These are phyloP conservation scores for Amniculicola lignicola DNA, from an alignment of 495 filamentous ascomycete species.

Conservation along the genomic window DNA sequence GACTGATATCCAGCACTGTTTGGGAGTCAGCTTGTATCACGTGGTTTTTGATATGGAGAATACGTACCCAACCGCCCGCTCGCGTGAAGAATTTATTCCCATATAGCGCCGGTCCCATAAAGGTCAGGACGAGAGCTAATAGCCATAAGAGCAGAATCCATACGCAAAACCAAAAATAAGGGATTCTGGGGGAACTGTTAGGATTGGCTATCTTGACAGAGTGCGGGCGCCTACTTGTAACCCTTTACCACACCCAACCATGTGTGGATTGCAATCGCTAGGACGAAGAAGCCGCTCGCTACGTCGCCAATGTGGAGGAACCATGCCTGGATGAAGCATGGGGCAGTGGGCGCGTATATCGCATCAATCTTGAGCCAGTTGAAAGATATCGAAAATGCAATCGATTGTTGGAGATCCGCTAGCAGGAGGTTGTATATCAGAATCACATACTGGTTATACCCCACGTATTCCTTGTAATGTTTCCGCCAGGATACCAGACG, in stretches of 20 bases:
- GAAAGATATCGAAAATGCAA: constrained; percentile 64
- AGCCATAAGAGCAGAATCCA: constrained; percentile 33
- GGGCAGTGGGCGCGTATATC: constrained; percentile 52
- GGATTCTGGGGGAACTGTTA: too few relatives aligned
- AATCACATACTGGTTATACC: constrained; percentile 69
- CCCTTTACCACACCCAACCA: constrained; percentile 46
- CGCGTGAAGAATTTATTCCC: constrained; percentile 32
- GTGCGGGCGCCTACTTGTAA: too few relatives aligned
- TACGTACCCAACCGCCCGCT: constrained; percentile 41
- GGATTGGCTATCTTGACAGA: too few relatives aligned
- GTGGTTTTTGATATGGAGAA: constrained; percentile 10
- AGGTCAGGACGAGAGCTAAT: constrained; percentile 30
- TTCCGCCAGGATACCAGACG: constrained; percentile 39
- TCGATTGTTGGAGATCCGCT: constrained; percentile 69
- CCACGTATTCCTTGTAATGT: constrained; percentile 39
- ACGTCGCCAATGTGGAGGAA: constrained; percentile 70
- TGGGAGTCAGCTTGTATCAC: constrained; percentile 16
- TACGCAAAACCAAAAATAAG: constrained; percentile 29
- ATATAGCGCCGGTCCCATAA: constrained; percentile 37
- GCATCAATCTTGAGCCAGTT: constrained; percentile 56
- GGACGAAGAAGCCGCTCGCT: constrained; percentile 64
- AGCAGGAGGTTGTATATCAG: constrained; percentile 71
- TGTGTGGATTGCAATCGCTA: constrained; percentile 54
- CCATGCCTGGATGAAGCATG: constrained; percentile 69
- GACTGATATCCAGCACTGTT: constrained; percentile 68